Percentiles rank a stretch among this genome's conserved stretches.
phyloP scores from a whole-genome alignment of 2,329 filamentous ascomycete species.

The Botrytis tulipae region DNA sequence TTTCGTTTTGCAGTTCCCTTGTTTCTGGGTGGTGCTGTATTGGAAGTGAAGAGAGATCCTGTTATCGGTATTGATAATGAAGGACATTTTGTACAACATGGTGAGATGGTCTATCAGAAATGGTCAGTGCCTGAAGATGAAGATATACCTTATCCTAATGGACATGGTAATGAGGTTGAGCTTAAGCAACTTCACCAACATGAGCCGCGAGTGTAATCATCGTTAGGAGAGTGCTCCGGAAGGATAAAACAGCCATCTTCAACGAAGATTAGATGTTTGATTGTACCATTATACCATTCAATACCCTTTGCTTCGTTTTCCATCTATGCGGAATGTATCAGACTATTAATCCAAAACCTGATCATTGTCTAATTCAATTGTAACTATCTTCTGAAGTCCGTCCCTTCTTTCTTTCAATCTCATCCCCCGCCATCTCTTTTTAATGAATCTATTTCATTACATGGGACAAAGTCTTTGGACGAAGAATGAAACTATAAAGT shows the following conservation, averaged over 20 bases:
- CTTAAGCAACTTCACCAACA: not conserved
- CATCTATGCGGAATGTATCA: not conserved
- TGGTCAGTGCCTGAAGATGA: slow-evolving; percentile 15
- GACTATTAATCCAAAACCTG: not conserved
- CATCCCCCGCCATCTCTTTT: not conserved
- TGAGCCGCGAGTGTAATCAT: too few relatives aligned
- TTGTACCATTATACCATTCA: not conserved
- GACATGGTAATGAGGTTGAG: not conserved
- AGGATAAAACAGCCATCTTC: not conserved
- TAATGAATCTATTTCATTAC: not conserved
- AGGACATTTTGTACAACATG: slow-evolving; percentile 7
- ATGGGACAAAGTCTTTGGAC: not conserved
- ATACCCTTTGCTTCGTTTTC: not conserved
- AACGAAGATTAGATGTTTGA: not conserved
- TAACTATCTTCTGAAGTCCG: not conserved
- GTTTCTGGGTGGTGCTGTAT: not conserved
- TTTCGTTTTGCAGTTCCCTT: slow-evolving; percentile 7
- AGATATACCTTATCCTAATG: not conserved
- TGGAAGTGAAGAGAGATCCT: slow-evolving; percentile 4
- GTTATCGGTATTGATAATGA: slow-evolving; percentile 1
- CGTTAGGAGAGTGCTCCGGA: not conserved
- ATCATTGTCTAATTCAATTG: not conserved
- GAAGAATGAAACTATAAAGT: not conserved
- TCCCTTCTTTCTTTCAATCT: not conserved
- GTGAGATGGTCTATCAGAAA: slow-evolving; percentile 18